A percentile compares a stretch with the other conserved stretches of the same genome.
phyloP scores from a whole-genome alignment of 495 filamentous ascomycete species.

The Aspergillus avenaceus region DNA sequence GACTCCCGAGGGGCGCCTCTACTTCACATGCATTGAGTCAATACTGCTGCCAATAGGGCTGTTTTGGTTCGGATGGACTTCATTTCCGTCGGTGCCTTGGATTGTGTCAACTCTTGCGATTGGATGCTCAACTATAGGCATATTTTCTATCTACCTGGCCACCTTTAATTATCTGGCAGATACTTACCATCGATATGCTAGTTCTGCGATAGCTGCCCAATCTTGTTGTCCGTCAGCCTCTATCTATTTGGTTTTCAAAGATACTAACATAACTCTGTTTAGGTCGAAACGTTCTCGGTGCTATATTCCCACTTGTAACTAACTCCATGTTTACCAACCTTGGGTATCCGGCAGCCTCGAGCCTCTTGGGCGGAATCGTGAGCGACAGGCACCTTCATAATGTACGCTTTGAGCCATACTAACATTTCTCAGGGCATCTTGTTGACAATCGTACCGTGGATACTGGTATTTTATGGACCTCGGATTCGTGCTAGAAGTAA shows the following conservation, averaged over 20 bases:
- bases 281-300: slow-evolving; percentile 70
- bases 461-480: slow-evolving; percentile 69
- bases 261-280: background rate
- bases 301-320: slow-evolving; percentile 69
- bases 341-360: slow-evolving; percentile 60
- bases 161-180: slow-evolving; percentile 94
- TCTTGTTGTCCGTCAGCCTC: too few relatives aligned
- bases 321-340: slow-evolving; percentile 59
- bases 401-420: background rate
- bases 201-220: slow-evolving; percentile 84
- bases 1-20: slow-evolving; percentile 77
- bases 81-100: slow-evolving; percentile 65
- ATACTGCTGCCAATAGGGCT: slow-evolving; percentile 67
- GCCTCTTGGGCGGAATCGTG: slow-evolving; percentile 62
- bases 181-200: slow-evolving; percentile 79
- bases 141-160: slow-evolving; percentile 83
- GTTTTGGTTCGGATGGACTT: slow-evolving; percentile 81
- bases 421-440: slow-evolving; percentile 38
- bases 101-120: slow-evolving; percentile 71
- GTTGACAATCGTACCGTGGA: slow-evolving; percentile 74
- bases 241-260: slow-evolving; percentile 42
- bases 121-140: slow-evolving; percentile 76
- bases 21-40: slow-evolving; percentile 74
- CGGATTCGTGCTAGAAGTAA: slow-evolving; percentile 68
- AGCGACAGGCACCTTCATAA: background rate